A percentile compares a stretch with the other conserved stretches of the same genome.
Evolutionary conservation across 2,329 filamentous ascomycete genomes (phyloP).

Genomic region (Curvularia verruculosa): DNA sequence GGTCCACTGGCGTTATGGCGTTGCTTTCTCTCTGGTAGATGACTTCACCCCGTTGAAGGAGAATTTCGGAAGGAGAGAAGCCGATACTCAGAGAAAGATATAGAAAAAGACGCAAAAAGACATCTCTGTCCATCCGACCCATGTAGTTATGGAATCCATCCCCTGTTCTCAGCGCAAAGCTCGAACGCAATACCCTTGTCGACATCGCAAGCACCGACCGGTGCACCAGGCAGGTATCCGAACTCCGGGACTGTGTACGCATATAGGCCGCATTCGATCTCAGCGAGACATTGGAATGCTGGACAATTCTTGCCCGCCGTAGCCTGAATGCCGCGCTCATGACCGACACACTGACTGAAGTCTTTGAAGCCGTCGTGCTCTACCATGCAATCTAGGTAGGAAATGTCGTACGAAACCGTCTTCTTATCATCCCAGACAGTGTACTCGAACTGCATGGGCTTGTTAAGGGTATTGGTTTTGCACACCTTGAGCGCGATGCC

Average conservation of each 20-base stretch:
- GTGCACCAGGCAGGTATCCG: conserved; percentile 14
- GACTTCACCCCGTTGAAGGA: not conserved
- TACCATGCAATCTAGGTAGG: conserved; percentile 23
- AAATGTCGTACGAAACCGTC: conserved; percentile 23
- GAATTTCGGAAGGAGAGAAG: not conserved
- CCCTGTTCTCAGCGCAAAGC: conserved; percentile 19
- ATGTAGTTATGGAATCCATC: not conserved
- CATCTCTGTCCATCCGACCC: not conserved
- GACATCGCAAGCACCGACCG: conserved; percentile 17
- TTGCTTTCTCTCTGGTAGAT: not conserved
- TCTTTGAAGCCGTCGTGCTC: conserved; percentile 14
- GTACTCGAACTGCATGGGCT: conserved; percentile 26
- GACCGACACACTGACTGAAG: conserved; percentile 16
- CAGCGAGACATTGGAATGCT: conserved; percentile 10
- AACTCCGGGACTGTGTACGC: conserved; percentile 23
- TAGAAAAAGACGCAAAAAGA: not conserved
- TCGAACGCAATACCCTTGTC: conserved; percentile 22
- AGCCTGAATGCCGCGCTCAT: conserved; percentile 24
- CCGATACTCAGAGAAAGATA: not conserved
- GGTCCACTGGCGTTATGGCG: not conserved
- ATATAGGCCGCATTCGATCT: conserved; percentile 13
- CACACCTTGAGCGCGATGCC: conserved; percentile 22
- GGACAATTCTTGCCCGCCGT: conserved; percentile 10
- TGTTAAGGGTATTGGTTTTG: conserved; percentile 5
- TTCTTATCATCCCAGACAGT: conserved; percentile 14